Conservation (phyloP, 1,139 yeast species). For the Yamadazyma oceani region DNA sequence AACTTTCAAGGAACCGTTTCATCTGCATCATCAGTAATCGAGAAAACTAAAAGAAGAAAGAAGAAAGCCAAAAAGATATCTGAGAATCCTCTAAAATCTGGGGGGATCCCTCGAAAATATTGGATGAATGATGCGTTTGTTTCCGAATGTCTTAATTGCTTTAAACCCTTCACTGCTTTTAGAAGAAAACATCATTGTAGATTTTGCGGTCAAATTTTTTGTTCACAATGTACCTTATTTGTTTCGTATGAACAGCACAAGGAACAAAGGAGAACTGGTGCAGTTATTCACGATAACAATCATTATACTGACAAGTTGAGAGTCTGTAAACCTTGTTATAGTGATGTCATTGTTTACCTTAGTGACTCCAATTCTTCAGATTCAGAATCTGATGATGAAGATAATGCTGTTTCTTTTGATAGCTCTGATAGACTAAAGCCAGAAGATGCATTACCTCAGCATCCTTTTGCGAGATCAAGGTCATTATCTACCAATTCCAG, state of each 20-base stretch:
- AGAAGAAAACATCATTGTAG: conserved; percentile 94
- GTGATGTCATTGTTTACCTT: conserved; percentile 62
- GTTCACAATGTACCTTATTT: conserved; percentile 80
- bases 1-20: conserved; percentile 32
- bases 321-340: conserved; percentile 77
- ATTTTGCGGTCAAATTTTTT: conserved; percentile 93
- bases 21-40: conserved; percentile 31
- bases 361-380: conserved; percentile 60
- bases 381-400: conserved; percentile 19
- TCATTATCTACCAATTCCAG: conserved; percentile 30
- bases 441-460: conserved; percentile 26
- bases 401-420: conserved; percentile 19
- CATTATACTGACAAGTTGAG: conserved; percentile 66
- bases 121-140: conserved; percentile 95
- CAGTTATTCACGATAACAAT: conserved; percentile 19
- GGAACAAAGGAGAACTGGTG: conserved; percentile 31
- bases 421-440: conserved; percentile 16
- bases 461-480: conserved; percentile 32
- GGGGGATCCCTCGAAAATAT: conserved; percentile 63
- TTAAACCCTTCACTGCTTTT: conserved; percentile 70
- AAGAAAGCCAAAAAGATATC: conserved; percentile 38
- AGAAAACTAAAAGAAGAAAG: conserved; percentile 20
- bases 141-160: conserved; percentile 76
- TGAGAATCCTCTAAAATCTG: conserved; percentile 48
- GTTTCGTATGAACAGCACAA: conserved; percentile 73